These are phyloP conservation scores for Erythrobasidium hasegawianum DNA, from an alignment of 1,284 basidiomycete genomes.

Conservation along the genomic window DNA sequence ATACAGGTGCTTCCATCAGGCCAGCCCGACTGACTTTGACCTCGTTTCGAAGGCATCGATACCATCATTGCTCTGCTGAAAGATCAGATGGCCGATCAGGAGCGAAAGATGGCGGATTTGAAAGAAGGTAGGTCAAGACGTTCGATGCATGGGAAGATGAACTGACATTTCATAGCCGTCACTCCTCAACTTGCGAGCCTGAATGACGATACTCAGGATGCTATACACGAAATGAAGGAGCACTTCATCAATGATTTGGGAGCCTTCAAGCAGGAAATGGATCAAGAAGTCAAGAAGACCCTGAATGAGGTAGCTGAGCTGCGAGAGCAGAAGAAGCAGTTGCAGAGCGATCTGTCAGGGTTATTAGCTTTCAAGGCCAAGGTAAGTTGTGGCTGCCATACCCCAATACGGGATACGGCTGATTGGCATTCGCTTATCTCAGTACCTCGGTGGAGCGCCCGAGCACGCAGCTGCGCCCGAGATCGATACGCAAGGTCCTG, in stretches of 20 bases:
- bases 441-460: conserved; percentile 27
- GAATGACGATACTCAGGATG: conserved; percentile 18
- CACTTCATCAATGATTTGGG: conserved; percentile 17
- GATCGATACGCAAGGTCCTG: background rate
- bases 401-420: background rate
- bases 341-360: conserved; percentile 28
- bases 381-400: background rate
- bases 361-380: conserved; percentile 33
- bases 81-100: conserved; percentile 28
- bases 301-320: conserved; percentile 19
- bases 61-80: conserved; percentile 30
- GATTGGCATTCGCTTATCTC: background rate
- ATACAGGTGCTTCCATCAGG: background rate
- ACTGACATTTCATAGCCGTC: too few species aligned
- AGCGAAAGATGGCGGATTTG: conserved; percentile 8
- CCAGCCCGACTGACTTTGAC: background rate
- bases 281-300: conserved; percentile 26
- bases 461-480: background rate
- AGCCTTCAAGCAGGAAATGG: conserved; percentile 20
- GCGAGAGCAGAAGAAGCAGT: conserved; percentile 35
- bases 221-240: conserved; percentile 25
- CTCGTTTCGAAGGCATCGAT: conserved; percentile 18
- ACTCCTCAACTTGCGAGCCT: conserved; percentile 17
- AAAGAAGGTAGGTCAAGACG: conserved; percentile 14
- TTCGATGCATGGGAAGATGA: too few species aligned